Conservation (phyloP, 768 basidiomycete genomes). For the Rhodocollybia butyracea region DNA sequence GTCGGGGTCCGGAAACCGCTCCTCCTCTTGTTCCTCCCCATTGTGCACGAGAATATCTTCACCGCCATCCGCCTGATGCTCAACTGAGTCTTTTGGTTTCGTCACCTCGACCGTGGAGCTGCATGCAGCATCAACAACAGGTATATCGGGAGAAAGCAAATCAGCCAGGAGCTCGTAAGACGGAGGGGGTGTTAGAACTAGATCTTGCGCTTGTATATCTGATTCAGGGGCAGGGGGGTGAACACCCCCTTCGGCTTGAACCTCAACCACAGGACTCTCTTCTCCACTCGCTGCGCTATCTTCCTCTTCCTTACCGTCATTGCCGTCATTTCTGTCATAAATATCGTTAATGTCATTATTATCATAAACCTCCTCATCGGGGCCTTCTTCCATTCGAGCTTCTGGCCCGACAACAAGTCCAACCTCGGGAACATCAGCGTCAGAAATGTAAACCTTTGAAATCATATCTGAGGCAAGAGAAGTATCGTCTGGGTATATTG, state of each 20-base stretch:
- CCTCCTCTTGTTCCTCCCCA: background rate
- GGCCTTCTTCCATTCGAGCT: background rate
- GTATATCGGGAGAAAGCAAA: background rate
- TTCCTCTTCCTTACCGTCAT: background rate
- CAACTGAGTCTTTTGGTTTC: background rate
- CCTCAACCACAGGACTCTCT: background rate
- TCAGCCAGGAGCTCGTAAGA: background rate
- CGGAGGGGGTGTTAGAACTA: background rate
- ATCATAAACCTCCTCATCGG: background rate
- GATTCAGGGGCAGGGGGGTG: background rate
- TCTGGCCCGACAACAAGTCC: background rate
- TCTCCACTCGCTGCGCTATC: background rate
- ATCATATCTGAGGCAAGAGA: constrained; percentile 1
- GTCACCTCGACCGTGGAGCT: background rate
- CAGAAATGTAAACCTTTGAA: background rate
- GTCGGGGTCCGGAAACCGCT: constrained; percentile 37
- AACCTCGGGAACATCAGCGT: background rate
- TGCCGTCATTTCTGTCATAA: background rate
- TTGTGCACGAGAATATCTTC: background rate
- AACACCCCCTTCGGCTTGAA: background rate
- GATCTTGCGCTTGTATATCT: background rate
- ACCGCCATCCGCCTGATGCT: background rate
- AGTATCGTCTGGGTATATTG: background rate
- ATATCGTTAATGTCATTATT: background rate
- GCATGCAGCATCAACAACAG: background rate